Conservation (phyloP, 331 rosid species). For the Stylosanthes scabra region DNA sequence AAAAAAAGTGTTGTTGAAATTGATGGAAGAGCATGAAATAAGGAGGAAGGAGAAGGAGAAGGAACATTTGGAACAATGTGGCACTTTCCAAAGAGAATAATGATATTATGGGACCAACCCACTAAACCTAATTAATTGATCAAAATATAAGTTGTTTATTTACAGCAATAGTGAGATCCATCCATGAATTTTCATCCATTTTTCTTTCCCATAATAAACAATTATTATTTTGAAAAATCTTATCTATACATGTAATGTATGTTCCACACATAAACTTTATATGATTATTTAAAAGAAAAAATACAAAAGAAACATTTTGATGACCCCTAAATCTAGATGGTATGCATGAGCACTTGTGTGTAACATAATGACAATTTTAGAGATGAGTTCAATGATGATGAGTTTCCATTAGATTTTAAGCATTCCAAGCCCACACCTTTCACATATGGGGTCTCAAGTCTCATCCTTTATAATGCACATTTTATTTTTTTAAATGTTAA, state of each 20-base stretch:
- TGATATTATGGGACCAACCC: conserved; percentile 52
- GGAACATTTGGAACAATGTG: conserved; percentile 31
- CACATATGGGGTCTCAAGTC: conserved; percentile 24
- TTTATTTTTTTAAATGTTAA: no score
- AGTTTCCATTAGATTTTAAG: conserved; percentile 42
- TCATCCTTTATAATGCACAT: no score
- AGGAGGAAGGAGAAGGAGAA: conserved; percentile 34
- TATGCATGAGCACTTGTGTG: conserved; percentile 31
- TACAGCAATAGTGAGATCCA: conserved; percentile 40
- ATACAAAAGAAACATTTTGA: neutral
- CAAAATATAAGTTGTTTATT: conserved; percentile 39
- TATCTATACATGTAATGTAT: conserved; percentile 17
- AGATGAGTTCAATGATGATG: conserved; percentile 43
- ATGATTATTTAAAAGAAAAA: neutral
- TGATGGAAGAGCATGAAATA: conserved; percentile 35
- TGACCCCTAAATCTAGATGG: conserved; percentile 41
- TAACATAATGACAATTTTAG: conserved; percentile 45
- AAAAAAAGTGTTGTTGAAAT: conserved; percentile 23
- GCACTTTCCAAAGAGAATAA: conserved; percentile 43
- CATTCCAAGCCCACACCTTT: conserved; percentile 30
- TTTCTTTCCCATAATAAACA: neutral
- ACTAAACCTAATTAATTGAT: conserved; percentile 33
- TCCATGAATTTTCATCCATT: conserved; percentile 13
- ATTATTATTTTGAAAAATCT: neutral
- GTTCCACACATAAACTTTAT: neutral